phyloP scores from a whole-genome alignment of 768 basidiomycete species.

The Infundibulicybe gibba region DNA sequence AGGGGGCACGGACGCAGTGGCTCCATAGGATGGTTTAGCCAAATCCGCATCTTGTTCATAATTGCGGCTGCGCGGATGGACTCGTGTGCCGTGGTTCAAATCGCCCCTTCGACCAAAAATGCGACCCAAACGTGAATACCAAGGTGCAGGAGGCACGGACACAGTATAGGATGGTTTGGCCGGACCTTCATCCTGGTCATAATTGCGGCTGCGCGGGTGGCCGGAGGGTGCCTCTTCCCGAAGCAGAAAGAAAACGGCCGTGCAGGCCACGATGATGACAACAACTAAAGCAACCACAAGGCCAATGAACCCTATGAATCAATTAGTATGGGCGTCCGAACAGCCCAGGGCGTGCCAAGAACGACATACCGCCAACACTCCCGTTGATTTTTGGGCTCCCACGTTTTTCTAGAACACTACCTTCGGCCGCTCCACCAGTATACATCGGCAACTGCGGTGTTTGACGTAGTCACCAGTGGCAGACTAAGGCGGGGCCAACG shows the following conservation, averaged over 20 bases:
- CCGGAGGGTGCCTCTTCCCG: slow-evolving; percentile 43
- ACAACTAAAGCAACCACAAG: slow-evolving; percentile 52
- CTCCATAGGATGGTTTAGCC: slow-evolving; percentile 9
- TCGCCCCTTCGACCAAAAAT: neutral
- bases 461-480: too few relatives aligned
- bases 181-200: slow-evolving; percentile 2
- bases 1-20: neutral
- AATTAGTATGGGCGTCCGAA: neutral
- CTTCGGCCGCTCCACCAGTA: neutral
- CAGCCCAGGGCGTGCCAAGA: neutral
- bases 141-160: neutral
- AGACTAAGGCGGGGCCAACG: too few relatives aligned
- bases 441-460: too few relatives aligned
- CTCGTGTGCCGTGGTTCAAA: neutral
- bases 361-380: slow-evolving; percentile 41
- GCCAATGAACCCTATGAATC: slow-evolving; percentile 50
- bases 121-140: neutral
- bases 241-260: slow-evolving; percentile 54
- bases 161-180: slow-evolving; percentile 9
- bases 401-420: slow-evolving; percentile 16
- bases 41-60: slow-evolving; percentile 2
- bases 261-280: slow-evolving; percentile 50
- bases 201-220: slow-evolving; percentile 16
- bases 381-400: slow-evolving; percentile 46
- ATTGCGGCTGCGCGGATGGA: too few relatives aligned